These are phyloP conservation scores for Neurospora sp. DNA, from an alignment of 495 filamentous ascomycete species.

Conservation along the genomic window DNA sequence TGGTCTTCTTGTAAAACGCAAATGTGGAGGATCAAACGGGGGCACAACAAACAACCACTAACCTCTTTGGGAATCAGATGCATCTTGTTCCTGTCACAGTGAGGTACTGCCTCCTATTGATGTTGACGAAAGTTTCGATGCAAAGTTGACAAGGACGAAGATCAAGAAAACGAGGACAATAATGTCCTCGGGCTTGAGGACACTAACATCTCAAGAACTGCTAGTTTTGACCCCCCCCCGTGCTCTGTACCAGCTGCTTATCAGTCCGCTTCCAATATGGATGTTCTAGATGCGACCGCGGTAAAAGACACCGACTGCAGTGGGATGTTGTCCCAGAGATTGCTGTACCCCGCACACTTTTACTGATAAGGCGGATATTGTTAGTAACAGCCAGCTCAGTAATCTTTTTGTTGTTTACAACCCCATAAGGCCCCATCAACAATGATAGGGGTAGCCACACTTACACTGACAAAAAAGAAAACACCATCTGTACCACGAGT, in stretches of 20 bases:
- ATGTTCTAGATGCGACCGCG: background rate
- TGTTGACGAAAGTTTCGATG: background rate
- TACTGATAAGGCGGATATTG: background rate
- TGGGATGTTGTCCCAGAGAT: background rate
- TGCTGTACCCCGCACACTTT: background rate
- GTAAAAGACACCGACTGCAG: background rate
- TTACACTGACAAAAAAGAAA: background rate
- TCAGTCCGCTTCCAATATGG: background rate
- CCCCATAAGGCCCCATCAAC: background rate
- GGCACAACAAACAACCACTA: conserved; percentile 18
- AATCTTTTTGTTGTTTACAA: background rate
- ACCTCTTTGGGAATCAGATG: conserved; percentile 85
- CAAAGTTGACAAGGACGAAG: background rate
- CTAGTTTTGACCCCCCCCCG: background rate
- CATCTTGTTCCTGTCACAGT: conserved; percentile 38
- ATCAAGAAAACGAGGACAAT: background rate
- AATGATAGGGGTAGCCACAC: background rate
- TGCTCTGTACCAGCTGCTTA: background rate
- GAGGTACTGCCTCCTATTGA: background rate
- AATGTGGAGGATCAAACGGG: background rate
- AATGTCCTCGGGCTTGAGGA: background rate
- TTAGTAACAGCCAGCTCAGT: background rate
- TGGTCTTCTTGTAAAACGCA: background rate
- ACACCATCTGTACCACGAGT: background rate
- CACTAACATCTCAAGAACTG: background rate